These are phyloP conservation scores for Monilinia laxa DNA, from an alignment of 2,329 filamentous ascomycete species.

Conservation along the genomic window DNA sequence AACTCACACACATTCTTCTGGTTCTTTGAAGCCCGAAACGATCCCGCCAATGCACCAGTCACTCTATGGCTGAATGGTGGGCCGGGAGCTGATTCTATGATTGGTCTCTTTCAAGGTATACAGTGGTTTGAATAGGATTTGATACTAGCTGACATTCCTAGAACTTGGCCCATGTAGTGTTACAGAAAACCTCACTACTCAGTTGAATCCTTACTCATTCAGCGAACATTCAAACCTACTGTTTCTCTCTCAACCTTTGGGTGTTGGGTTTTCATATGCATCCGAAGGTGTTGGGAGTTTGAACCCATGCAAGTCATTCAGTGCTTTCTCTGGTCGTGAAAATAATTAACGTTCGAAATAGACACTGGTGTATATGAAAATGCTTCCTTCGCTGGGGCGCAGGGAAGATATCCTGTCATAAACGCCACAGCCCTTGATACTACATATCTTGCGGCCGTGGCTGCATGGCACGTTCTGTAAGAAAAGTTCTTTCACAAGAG, in stretches of 20 bases:
- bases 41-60: constrained; percentile 48
- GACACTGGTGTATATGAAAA: constrained; percentile 25
- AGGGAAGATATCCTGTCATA: constrained; percentile 33
- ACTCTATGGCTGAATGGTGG: constrained; percentile 56
- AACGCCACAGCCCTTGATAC: constrained; percentile 53
- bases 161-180: constrained; percentile 46
- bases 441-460: constrained; percentile 55
- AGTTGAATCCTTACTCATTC: constrained; percentile 60
- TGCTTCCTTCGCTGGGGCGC: constrained; percentile 27
- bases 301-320: constrained; percentile 25
- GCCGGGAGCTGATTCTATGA: constrained; percentile 53
- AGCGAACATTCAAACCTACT: constrained; percentile 55
- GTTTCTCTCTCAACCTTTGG: constrained; percentile 59
- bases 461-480: constrained; percentile 52
- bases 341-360: neutral
- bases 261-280: constrained; percentile 67
- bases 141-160: constrained; percentile 11
- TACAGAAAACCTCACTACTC: constrained; percentile 36
- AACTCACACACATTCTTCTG: constrained; percentile 48
- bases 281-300: constrained; percentile 33
- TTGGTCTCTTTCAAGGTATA: constrained; percentile 50
- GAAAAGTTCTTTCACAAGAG: neutral
- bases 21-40: constrained; percentile 52
- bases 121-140: neutral
- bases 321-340: neutral